Evolutionary conservation across 306 rosid species (phyloP).

Genomic region (Citrullus amarus): DNA sequence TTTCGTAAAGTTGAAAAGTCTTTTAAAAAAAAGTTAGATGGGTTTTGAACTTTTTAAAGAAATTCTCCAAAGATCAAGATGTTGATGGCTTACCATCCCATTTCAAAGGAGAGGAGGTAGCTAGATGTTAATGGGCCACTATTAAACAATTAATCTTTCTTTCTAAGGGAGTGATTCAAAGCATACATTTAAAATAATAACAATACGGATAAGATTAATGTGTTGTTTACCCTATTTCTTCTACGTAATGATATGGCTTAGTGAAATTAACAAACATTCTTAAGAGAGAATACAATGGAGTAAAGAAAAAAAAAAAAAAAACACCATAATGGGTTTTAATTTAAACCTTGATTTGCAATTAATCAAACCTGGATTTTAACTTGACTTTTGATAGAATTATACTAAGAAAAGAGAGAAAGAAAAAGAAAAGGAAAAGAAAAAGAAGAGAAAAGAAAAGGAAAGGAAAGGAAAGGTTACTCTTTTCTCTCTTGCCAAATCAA

Average conservation of each 20-base stretch:
- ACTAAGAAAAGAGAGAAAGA: neutral
- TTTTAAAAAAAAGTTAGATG: neutral
- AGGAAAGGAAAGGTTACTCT: neutral
- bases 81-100: neutral
- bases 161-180: neutral
- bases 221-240: neutral
- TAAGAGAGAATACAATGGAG: neutral
- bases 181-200: neutral
- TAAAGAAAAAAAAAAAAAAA: neutral
- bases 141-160: neutral
- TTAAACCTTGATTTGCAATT: neutral
- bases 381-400: neutral
- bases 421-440: no score
- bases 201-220: no score
- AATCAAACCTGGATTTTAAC: neutral
- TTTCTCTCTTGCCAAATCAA: neutral
- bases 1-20: no score
- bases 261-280: neutral
- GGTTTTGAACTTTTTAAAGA: neutral
- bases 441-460: neutral
- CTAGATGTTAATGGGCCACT: neutral
- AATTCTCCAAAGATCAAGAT: neutral
- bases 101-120: neutral
- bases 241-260: neutral
- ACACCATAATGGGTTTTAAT: neutral